Evolutionary conservation across 768 basidiomycete genomes (phyloP).

Genomic region (Royoungia palumana): DNA sequence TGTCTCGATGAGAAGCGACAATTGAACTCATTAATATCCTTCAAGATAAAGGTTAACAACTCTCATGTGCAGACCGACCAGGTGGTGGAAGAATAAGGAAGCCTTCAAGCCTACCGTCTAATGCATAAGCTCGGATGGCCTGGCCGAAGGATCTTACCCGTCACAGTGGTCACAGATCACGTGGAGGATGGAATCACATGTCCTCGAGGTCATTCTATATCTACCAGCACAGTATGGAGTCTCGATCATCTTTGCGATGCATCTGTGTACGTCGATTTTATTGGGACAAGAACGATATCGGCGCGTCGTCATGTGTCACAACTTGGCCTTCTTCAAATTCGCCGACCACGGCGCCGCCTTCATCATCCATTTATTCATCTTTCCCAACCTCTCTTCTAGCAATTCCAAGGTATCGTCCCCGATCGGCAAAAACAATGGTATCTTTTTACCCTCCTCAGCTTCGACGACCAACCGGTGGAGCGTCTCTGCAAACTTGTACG

Average conservation of each 20-base stretch:
- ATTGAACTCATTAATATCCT: constrained; percentile 32
- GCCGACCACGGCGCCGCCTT: constrained; percentile 5
- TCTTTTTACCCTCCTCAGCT: neutral
- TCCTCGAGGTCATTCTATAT: too few species aligned
- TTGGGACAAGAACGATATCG: too few species aligned
- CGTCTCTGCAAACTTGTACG: constrained; percentile 11
- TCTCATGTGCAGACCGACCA: constrained; percentile 10
- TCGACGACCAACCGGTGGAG: neutral
- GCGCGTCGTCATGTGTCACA: too few species aligned
- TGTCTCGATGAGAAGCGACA: constrained; percentile 43
- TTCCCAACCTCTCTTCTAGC: neutral
- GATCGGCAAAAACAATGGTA: constrained; percentile 7
- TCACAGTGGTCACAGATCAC: constrained; percentile 6
- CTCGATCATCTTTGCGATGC: too few species aligned
- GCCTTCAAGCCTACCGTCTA: too few species aligned
- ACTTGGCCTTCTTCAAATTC: constrained; percentile 11
- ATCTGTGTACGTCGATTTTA: too few species aligned
- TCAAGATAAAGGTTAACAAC: neutral
- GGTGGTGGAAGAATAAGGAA: neutral
- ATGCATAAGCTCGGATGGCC: neutral
- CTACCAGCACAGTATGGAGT: too few species aligned
- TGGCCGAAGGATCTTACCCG: constrained; percentile 16
- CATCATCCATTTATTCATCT: neutral
- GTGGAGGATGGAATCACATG: constrained; percentile 1
- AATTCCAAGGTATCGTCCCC: constrained; percentile 9